A percentile compares a stretch with the other conserved stretches of the same genome.
Conservation (phyloP, 1,139 yeast species). For the Kluyveromyces sp. region DNA sequence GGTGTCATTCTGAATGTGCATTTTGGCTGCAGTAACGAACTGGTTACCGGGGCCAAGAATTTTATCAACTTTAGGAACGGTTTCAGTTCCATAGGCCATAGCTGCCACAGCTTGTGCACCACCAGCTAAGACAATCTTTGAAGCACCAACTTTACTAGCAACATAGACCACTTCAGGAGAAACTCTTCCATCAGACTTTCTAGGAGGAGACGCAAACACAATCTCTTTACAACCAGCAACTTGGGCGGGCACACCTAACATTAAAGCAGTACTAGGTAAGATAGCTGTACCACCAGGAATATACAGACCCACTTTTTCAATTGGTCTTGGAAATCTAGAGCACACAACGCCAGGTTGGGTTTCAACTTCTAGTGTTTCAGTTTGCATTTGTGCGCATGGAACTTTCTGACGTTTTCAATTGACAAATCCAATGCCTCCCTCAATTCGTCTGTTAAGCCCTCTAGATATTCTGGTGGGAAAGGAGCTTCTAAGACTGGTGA, state of each 20-base stretch:
- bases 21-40: slow-evolving; percentile 97
- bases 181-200: slow-evolving; percentile 73
- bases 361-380: slow-evolving; percentile 72
- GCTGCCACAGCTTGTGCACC: slow-evolving; percentile 99
- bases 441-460: slow-evolving; percentile 62
- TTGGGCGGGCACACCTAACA: slow-evolving; percentile 98
- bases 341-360: slow-evolving; percentile 91
- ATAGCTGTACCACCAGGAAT: slow-evolving; percentile 99
- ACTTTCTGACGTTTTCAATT: slow-evolving; percentile 77
- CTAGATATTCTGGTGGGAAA: slow-evolving; percentile 61
- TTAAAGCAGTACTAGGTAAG: slow-evolving; percentile 92
- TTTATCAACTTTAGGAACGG: slow-evolving; percentile 90
- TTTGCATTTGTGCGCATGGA: slow-evolving; percentile 89
- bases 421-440: slow-evolving; percentile 83
- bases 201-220: slow-evolving; percentile 96
- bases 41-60: slow-evolving; percentile 98
- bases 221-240: slow-evolving; percentile 97
- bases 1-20: slow-evolving; percentile 93
- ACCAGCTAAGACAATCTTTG: slow-evolving; percentile 86
- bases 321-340: slow-evolving; percentile 91
- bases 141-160: slow-evolving; percentile 92
- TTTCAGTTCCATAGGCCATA: slow-evolving; percentile 94
- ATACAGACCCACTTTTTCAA: slow-evolving; percentile 88
- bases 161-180: slow-evolving; percentile 98
- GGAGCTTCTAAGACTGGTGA: slow-evolving; percentile 82